A percentile compares a stretch with the other conserved stretches of the same genome.
These are phyloP conservation scores for Colletotrichum karsti DNA, from an alignment of 2,329 filamentous ascomycete genomes.

Conservation along the genomic window DNA sequence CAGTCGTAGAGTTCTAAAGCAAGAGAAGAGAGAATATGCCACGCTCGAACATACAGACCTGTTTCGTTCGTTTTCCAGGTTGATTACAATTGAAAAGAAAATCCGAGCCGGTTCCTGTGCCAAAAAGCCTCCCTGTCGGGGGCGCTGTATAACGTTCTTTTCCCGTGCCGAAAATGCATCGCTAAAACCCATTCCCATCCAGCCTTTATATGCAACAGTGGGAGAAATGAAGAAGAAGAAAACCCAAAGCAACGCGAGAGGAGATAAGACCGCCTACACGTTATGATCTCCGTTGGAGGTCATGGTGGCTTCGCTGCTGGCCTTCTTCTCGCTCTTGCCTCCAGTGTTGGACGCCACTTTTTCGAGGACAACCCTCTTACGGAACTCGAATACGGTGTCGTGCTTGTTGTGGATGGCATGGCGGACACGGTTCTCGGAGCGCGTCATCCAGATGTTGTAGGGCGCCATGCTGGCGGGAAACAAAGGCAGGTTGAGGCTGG, in stretches of 20 bases:
- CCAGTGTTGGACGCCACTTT: conserved; percentile 12
- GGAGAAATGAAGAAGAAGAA: conserved; percentile 12
- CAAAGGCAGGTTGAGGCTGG: conserved; percentile 57
- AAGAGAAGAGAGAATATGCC: conserved; percentile 1
- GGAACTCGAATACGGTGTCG: conserved; percentile 28
- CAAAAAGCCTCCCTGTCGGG: conserved; percentile 2
- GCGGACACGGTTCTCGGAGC: conserved; percentile 49
- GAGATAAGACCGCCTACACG: neutral
- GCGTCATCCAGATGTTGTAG: conserved; percentile 46
- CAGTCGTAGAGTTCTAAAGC: neutral
- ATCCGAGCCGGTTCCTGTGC: conserved; percentile 13
- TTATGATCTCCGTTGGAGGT: conserved; percentile 23
- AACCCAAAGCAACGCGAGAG: neutral
- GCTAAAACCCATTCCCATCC: conserved; percentile 14
- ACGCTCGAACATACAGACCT: conserved; percentile 22
- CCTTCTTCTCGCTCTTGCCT: conserved; percentile 7
- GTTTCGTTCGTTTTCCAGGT: conserved; percentile 17
- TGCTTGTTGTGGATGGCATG: conserved; percentile 51
- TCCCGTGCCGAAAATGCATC: conserved; percentile 26
- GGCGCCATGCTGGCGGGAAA: conserved; percentile 60
- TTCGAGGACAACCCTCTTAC: conserved; percentile 28
- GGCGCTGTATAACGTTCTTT: conserved; percentile 6
- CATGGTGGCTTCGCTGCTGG: conserved; percentile 21
- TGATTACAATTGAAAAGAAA: conserved; percentile 23
- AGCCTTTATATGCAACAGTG: neutral